Percentiles rank a stretch among this genome's conserved stretches.
Conservation (phyloP, 768 basidiomycete genomes). For the Auricularia heimuer region DNA sequence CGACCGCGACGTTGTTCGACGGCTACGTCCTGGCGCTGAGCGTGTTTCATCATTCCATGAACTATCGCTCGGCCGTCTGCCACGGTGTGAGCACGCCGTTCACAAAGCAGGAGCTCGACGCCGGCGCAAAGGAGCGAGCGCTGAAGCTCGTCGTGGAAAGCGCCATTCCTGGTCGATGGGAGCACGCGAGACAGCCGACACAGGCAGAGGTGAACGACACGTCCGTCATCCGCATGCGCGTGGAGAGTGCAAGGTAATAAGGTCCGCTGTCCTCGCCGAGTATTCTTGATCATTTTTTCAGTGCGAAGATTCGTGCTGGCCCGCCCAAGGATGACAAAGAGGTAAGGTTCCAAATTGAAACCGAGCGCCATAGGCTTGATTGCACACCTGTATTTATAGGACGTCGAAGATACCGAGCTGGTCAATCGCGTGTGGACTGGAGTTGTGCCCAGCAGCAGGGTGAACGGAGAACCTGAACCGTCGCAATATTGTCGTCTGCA, state of each 20-base stretch:
- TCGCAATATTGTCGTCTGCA: neutral
- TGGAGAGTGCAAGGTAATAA: constrained; percentile 6
- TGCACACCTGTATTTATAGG: neutral
- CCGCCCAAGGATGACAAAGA: neutral
- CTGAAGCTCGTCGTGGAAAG: constrained; percentile 2
- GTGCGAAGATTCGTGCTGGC: constrained; percentile 4
- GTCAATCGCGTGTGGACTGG: constrained; percentile 1
- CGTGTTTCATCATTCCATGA: constrained; percentile 9
- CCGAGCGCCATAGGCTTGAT: no score
- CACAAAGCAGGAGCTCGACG: neutral
- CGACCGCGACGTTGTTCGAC: constrained; percentile 11
- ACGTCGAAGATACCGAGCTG: neutral
- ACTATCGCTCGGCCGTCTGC: constrained; percentile 13
- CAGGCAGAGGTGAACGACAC: constrained; percentile 2
- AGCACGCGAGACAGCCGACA: constrained; percentile 3
- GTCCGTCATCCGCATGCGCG: constrained; percentile 4
- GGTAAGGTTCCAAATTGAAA: neutral
- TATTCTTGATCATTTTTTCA: neutral
- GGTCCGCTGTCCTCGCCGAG: neutral
- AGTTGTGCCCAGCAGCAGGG: neutral
- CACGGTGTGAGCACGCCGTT: constrained; percentile 13
- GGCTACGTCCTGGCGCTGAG: constrained; percentile 14
- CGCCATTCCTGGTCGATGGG: constrained; percentile 7
- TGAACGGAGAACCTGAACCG: neutral
- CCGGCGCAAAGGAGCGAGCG: neutral